Percentiles rank a stretch among this genome's conserved stretches.
Evolutionary conservation across 495 filamentous ascomycete genomes (phyloP).

Genomic region (Daldinia childiae): DNA sequence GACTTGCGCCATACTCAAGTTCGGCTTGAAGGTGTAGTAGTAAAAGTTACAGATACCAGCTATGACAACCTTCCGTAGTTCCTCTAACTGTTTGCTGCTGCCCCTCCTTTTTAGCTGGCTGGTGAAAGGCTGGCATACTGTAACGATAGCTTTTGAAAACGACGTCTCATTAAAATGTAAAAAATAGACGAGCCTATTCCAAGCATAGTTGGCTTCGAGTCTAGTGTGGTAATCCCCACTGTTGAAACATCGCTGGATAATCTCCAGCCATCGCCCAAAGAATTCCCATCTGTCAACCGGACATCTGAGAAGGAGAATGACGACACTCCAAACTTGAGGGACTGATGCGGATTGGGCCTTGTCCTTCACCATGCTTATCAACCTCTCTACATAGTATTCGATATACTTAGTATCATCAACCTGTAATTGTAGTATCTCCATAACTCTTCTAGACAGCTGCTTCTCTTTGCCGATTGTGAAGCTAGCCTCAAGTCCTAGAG

Average conservation of each 20-base stretch:
- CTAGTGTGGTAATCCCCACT: conserved; percentile 76
- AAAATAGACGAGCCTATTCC: conserved; percentile 82
- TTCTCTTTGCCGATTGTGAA: conserved; percentile 71
- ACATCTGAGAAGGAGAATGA: conserved; percentile 77
- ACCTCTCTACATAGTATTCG: conserved; percentile 70
- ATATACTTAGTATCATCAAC: conserved; percentile 67
- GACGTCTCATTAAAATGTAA: conserved; percentile 70
- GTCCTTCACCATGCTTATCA: conserved; percentile 73
- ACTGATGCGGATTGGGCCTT: conserved; percentile 71
- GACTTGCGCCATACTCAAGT: conserved; percentile 65
- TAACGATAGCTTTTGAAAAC: conserved; percentile 65
- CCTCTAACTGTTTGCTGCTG: conserved; percentile 63
- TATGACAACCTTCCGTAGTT: conserved; percentile 67
- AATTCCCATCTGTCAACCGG: conserved; percentile 77
- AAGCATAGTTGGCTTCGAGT: conserved; percentile 79
- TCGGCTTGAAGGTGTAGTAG: conserved; percentile 86
- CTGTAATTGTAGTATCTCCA: conserved; percentile 69
- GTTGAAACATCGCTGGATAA: conserved; percentile 88
- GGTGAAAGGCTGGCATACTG: conserved; percentile 74
- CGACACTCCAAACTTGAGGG: conserved; percentile 88
- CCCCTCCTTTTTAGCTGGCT: conserved; percentile 74
- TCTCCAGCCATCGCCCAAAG: conserved; percentile 73
- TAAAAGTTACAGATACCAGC: conserved; percentile 79
- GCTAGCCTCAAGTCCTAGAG: conserved; percentile 73
- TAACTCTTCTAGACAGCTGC: conserved; percentile 68